phyloP scores from a whole-genome alignment of 1,284 basidiomycete genomes.

The Exobasidium cylindrosporum region DNA sequence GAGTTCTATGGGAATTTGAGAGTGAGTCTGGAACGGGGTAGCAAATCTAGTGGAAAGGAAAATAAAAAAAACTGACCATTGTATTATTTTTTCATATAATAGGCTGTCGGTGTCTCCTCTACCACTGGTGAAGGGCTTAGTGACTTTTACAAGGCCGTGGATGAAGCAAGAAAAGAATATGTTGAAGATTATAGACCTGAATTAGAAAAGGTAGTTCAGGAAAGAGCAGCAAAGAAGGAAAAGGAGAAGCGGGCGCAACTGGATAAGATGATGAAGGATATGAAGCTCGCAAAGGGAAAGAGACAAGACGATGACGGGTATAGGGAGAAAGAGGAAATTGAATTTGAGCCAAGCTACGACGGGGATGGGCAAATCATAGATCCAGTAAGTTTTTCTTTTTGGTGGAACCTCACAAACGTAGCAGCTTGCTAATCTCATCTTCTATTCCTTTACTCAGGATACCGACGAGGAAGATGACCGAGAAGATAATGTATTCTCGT shows the following conservation, averaged over 20 bases:
- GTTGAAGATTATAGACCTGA: conserved; percentile 86
- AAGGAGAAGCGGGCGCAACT: conserved; percentile 69
- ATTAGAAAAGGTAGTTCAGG: conserved; percentile 66
- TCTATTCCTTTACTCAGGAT: background rate
- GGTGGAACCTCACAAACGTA: too few species aligned
- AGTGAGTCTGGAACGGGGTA: conserved; percentile 58
- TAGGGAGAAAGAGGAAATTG: conserved; percentile 2
- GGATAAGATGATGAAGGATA: conserved; percentile 78
- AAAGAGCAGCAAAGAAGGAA: conserved; percentile 64
- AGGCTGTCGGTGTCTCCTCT: conserved; percentile 94
- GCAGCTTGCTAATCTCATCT: too few species aligned
- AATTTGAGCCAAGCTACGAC: conserved; percentile 28
- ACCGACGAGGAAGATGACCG: background rate
- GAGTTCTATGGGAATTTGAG: conserved; percentile 97
- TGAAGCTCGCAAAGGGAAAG: conserved; percentile 58
- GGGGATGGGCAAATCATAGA: conserved; percentile 54
- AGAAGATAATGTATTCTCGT: background rate
- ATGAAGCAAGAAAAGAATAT: conserved; percentile 82
- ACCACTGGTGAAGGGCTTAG: conserved; percentile 88
- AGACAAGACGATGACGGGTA: background rate
- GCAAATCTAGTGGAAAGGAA: conserved; percentile 9
- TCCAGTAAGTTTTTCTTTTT: conserved; percentile 18
- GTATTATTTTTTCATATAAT: conserved; percentile 13
- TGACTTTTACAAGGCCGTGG: conserved; percentile 86
- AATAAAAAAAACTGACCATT: conserved; percentile 10